Evolutionary conservation across 495 filamentous ascomycete genomes (phyloP).

Genomic region (Aspergillus wentii): DNA sequence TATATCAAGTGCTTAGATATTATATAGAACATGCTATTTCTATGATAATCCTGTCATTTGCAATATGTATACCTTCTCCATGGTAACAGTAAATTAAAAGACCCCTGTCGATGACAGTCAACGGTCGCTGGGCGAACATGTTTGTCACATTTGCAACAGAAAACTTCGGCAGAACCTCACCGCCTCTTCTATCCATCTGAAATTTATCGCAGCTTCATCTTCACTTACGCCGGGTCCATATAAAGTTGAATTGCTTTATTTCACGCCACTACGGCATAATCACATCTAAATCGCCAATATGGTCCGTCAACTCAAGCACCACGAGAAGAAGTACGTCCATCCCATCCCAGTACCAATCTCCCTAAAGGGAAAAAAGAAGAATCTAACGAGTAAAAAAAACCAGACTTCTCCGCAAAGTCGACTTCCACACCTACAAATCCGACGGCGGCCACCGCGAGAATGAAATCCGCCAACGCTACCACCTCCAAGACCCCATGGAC

Average conservation of each 20-base stretch:
- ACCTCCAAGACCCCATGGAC: constrained; percentile 80
- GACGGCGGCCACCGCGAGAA: constrained; percentile 82
- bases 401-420: constrained; percentile 81
- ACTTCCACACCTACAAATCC: constrained; percentile 89
- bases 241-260: no score
- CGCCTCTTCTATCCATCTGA: background rate
- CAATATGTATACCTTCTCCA: no score
- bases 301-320: constrained; percentile 89
- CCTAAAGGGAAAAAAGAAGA: constrained; percentile 1
- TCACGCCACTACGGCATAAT: no score
- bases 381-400: constrained; percentile 10
- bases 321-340: constrained; percentile 68
- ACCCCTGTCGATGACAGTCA: no score
- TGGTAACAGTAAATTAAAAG: no score
- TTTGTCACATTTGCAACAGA: no score
- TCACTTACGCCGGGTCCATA: no score
- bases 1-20: no score
- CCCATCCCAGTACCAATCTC: background rate
- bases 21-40: no score
- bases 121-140: no score
- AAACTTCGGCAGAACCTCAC: background rate
- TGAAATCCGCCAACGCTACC: constrained; percentile 75
- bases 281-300: constrained; percentile 45
- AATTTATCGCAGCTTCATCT: background rate
- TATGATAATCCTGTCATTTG: no score